Evolutionary conservation across 768 basidiomycete species (phyloP).

Genomic region (Mycena latifolia): DNA sequence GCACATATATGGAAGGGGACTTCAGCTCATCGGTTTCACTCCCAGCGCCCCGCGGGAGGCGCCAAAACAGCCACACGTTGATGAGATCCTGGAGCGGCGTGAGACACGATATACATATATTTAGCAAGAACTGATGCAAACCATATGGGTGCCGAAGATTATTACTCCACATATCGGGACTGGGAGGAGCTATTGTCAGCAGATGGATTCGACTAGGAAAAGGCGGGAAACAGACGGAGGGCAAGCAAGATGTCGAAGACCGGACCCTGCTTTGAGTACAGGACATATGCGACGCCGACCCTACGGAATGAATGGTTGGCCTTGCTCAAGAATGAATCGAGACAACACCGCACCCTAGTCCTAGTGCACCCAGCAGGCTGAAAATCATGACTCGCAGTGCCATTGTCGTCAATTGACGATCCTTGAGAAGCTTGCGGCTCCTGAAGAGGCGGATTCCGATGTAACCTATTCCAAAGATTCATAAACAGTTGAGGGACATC

Average conservation of each 20-base stretch:
- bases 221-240: conserved; percentile 7
- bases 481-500: background rate
- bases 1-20: background rate
- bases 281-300: conserved; percentile 30
- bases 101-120: background rate
- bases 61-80: conserved; percentile 29
- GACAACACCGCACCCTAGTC: conserved; percentile 39
- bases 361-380: conserved; percentile 42
- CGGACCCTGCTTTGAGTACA: conserved; percentile 24
- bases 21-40: conserved; percentile 5
- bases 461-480: conserved; percentile 31
- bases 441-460: conserved; percentile 41
- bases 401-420: conserved; percentile 32
- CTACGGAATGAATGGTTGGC: conserved; percentile 9
- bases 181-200: background rate
- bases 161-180: conserved; percentile 17
- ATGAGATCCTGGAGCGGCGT: conserved; percentile 17
- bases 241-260: conserved; percentile 31
- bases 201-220: background rate
- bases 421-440: conserved; percentile 36
- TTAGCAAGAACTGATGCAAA: background rate
- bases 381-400: conserved; percentile 46
- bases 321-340: background rate
- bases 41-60: background rate
- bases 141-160: conserved; percentile 31